phyloP scores from a whole-genome alignment of 1,139 yeast genomes.

The Debaryomyces psychrophilus region DNA sequence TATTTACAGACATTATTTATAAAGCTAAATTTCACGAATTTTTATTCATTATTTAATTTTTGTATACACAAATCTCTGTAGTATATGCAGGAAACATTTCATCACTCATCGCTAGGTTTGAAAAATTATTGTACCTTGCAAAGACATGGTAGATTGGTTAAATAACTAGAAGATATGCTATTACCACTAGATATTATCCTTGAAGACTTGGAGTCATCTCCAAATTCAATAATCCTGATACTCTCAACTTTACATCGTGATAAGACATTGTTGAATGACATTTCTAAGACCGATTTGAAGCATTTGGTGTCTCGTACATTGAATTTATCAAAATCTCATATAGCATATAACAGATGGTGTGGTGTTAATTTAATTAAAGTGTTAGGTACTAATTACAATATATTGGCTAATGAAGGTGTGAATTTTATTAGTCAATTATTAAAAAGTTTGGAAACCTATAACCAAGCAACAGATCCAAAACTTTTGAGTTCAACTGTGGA shows the following conservation, averaged over 20 bases:
- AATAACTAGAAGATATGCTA: conserved; percentile 25
- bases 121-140: conserved; percentile 4
- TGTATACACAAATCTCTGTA: not conserved
- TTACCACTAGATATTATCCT: conserved; percentile 38
- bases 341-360: conserved; percentile 59
- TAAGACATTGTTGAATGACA: conserved; percentile 35
- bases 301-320: conserved; percentile 59
- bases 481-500: conserved; percentile 53
- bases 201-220: conserved; percentile 38
- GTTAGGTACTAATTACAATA: conserved; percentile 52
- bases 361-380: conserved; percentile 61
- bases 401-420: conserved; percentile 62
- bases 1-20: conserved; percentile 3
- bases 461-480: conserved; percentile 41
- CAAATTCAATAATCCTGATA: conserved; percentile 39
- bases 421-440: conserved; percentile 57
- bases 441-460: conserved; percentile 57
- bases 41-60: not conserved
- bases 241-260: conserved; percentile 33
- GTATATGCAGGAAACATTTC: conserved; percentile 1
- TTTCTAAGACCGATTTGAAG: conserved; percentile 55
- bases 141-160: not conserved
- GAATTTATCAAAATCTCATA: conserved; percentile 55
- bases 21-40: not conserved
- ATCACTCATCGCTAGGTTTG: conserved; percentile 10